Conservation (phyloP, 192 early-diverging fungal genomes). For the Phlyctochytrium bullatum region DNA sequence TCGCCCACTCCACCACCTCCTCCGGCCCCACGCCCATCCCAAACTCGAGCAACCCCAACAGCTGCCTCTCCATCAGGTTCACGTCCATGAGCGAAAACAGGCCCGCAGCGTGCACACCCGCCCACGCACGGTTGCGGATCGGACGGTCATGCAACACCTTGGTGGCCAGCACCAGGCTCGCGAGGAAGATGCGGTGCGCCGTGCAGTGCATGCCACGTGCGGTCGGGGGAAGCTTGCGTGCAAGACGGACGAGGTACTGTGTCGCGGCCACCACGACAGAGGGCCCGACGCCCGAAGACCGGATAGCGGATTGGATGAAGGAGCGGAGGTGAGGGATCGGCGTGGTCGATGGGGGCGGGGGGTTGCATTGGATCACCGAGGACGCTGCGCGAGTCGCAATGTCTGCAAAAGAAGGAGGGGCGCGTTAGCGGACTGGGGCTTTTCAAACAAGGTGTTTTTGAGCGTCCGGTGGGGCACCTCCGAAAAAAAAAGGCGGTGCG, state of each 20-base stretch:
- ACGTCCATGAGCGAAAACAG: conserved; percentile 36
- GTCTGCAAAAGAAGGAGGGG: too few species aligned
- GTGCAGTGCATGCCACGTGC: conserved; percentile 29
- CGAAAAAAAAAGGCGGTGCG: too few species aligned
- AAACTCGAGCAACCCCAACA: conserved; percentile 35
- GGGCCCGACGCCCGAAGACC: not conserved
- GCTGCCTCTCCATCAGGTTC: conserved; percentile 47
- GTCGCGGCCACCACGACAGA: not conserved
- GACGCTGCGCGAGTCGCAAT: too few species aligned
- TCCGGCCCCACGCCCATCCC: conserved; percentile 16
- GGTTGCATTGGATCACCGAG: not conserved
- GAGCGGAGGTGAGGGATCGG: not conserved
- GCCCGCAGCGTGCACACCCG: not conserved
- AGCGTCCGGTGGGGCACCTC: too few species aligned
- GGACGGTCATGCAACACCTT: conserved; percentile 39
- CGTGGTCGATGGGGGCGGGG: not conserved
- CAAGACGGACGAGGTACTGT: not conserved
- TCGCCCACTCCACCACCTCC: conserved; percentile 13
- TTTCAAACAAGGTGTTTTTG: too few species aligned
- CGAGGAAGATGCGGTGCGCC: conserved; percentile 38
- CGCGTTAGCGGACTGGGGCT: too few species aligned
- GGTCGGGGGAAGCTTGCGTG: not conserved
- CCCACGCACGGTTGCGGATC: conserved; percentile 32
- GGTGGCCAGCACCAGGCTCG: conserved; percentile 27
- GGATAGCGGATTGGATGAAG: not conserved